These are phyloP conservation scores for Panicum virgatum DNA, from an alignment of 202 grass and related monocot genomes.

Conservation along the genomic window DNA sequence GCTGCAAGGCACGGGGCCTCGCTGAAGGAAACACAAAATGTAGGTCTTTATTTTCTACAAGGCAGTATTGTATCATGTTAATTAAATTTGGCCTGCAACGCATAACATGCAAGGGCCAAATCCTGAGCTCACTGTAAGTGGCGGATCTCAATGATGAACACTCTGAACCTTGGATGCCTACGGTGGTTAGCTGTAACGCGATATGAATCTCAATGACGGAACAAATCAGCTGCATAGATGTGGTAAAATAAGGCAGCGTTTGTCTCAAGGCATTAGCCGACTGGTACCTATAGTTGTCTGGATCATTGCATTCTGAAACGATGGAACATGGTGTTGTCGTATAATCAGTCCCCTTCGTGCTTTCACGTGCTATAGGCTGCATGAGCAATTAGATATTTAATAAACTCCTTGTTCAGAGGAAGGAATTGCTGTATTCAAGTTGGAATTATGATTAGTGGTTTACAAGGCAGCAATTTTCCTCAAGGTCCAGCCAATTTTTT, in stretches of 20 bases:
- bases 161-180: neutral
- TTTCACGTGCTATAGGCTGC: slow-evolving; percentile 4
- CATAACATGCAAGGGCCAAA: neutral
- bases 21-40: neutral
- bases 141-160: neutral
- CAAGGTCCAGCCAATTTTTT: neutral
- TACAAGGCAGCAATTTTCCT: neutral
- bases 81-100: neutral
- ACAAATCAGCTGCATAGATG: neutral
- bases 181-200: neutral
- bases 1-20: neutral
- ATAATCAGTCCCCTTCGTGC: neutral
- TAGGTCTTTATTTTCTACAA: neutral
- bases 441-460: neutral
- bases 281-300: neutral
- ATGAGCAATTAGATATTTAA: neutral
- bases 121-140: neutral
- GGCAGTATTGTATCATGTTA: neutral
- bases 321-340: neutral
- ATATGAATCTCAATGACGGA: slow-evolving; percentile 13
- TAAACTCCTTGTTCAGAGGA: neutral
- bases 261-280: neutral
- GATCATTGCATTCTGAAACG: neutral
- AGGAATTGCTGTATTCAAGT: neutral
- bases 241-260: neutral